Conservation (phyloP, 805 yeast species). For the Candida dajiaensis region DNA sequence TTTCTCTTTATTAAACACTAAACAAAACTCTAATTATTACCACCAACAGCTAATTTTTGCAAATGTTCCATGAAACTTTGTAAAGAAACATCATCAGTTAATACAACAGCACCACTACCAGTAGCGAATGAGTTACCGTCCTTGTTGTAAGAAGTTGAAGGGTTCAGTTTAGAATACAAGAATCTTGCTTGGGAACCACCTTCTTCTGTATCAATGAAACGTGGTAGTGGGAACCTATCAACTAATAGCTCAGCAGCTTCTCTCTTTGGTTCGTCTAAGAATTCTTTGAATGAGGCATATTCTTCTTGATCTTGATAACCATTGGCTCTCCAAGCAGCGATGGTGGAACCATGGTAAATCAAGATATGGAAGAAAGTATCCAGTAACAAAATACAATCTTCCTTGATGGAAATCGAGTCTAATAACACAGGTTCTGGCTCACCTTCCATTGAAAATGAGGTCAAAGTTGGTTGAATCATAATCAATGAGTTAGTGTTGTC, state of each 20-base stretch:
- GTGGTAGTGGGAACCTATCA: slow-evolving; percentile 95
- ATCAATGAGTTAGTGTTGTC: slow-evolving; percentile 89
- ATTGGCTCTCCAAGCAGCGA: slow-evolving; percentile 94
- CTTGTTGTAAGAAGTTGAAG: slow-evolving; percentile 77
- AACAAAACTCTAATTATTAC: slow-evolving; percentile 3
- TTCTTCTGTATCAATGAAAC: slow-evolving; percentile 95
- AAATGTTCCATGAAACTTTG: slow-evolving; percentile 94
- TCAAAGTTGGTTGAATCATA: slow-evolving; percentile 96
- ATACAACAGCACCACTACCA: slow-evolving; percentile 68
- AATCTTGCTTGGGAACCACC: slow-evolving; percentile 99
- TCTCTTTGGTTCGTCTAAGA: slow-evolving; percentile 81
- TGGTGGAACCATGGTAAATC: slow-evolving; percentile 90
- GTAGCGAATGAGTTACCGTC: slow-evolving; percentile 32
- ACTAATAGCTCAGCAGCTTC: slow-evolving; percentile 90
- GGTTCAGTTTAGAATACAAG: slow-evolving; percentile 89
- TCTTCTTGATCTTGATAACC: slow-evolving; percentile 91
- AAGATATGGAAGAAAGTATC: slow-evolving; percentile 97
- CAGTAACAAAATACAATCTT: slow-evolving; percentile 78
- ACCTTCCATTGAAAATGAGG: slow-evolving; percentile 74
- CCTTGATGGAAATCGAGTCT: slow-evolving; percentile 88
- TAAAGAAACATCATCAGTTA: slow-evolving; percentile 93
- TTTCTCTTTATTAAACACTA: not conserved
- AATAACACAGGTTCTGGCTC: slow-evolving; percentile 89
- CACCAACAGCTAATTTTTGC: slow-evolving; percentile 76
- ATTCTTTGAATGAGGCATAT: slow-evolving; percentile 78